Conservation (phyloP, 805 yeast genomes). For the Vanderwaltozyma yarrowii region DNA sequence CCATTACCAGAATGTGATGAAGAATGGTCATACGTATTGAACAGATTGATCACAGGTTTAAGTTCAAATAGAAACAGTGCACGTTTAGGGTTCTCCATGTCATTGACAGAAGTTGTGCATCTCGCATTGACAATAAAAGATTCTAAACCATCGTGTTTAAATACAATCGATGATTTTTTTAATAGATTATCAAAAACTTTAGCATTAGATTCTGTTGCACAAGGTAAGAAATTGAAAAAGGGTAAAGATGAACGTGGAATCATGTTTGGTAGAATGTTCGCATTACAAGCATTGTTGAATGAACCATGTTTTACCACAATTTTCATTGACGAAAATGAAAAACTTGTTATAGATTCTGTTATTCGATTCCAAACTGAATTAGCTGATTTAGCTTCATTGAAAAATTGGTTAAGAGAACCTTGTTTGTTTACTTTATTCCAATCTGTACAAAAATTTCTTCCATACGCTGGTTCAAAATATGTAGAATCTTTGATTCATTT, state of each 20-base stretch:
- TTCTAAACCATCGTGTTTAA: conserved; percentile 10
- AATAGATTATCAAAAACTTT: conserved; percentile 21
- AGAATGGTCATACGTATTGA: conserved; percentile 78
- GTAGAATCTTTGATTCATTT: conserved; percentile 30
- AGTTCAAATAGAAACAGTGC: conserved; percentile 77
- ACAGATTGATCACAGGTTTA: conserved; percentile 70
- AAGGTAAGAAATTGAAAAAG: conserved; percentile 36
- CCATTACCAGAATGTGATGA: conserved; percentile 25
- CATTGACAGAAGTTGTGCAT: conserved; percentile 58
- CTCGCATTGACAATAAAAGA: conserved; percentile 22
- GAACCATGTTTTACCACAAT: conserved; percentile 31
- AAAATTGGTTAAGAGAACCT: conserved; percentile 84
- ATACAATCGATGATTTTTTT: conserved; percentile 15
- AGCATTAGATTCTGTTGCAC: conserved; percentile 32
- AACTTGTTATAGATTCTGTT: conserved; percentile 24
- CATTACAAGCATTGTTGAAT: conserved; percentile 64
- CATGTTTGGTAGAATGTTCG: conserved; percentile 77
- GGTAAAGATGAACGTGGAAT: conserved; percentile 78
- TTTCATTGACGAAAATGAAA: conserved; percentile 24
- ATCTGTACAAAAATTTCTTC: conserved; percentile 30
- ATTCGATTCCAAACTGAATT: conserved; percentile 33
- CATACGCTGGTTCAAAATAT: conserved; percentile 12
- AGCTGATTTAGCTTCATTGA: conserved; percentile 48
- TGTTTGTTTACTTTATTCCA: conserved; percentile 60
- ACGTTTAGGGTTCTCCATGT: conserved; percentile 79